Evolutionary conservation across 352 stramenopile species (phyloP).

Genomic region (Halophytophthora polymorphica): DNA sequence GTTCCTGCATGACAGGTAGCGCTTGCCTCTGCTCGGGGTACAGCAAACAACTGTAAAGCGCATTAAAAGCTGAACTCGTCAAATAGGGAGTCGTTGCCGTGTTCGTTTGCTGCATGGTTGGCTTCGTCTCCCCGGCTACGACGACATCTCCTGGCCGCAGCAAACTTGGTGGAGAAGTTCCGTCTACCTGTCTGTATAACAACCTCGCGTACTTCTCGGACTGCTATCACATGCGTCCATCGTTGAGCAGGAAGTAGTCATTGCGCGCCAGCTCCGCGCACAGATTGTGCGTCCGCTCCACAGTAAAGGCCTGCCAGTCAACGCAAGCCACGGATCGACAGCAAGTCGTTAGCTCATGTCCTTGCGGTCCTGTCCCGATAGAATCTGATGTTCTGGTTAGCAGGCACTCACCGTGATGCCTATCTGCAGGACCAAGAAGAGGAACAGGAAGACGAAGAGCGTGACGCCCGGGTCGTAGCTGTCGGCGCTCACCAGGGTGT

Average conservation of each 20-base stretch:
- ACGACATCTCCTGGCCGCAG: no score
- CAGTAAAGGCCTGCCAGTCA: slow-evolving; percentile 36
- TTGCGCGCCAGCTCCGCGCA: slow-evolving; percentile 72
- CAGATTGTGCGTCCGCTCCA: slow-evolving; percentile 53
- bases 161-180: no score
- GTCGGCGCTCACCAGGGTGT: slow-evolving; percentile 42
- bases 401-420: slow-evolving; percentile 47
- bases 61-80: no score
- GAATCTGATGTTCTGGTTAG: not conserved
- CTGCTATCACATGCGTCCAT: slow-evolving; percentile 19
- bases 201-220: no score
- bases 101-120: no score
- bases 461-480: slow-evolving; percentile 30
- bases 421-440: slow-evolving; percentile 51
- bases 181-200: no score
- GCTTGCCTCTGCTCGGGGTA: no score
- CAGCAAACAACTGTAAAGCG: no score
- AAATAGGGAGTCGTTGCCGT: no score
- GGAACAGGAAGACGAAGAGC: slow-evolving; percentile 66
- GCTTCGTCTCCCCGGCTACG: no score
- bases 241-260: slow-evolving; percentile 52
- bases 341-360: slow-evolving; percentile 2
- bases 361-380: not conserved
- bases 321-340: not conserved
- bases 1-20: no score